Base-by-base conservation (phyloP, 805 yeast species). In the Starmerella etchellsii region DNA sequence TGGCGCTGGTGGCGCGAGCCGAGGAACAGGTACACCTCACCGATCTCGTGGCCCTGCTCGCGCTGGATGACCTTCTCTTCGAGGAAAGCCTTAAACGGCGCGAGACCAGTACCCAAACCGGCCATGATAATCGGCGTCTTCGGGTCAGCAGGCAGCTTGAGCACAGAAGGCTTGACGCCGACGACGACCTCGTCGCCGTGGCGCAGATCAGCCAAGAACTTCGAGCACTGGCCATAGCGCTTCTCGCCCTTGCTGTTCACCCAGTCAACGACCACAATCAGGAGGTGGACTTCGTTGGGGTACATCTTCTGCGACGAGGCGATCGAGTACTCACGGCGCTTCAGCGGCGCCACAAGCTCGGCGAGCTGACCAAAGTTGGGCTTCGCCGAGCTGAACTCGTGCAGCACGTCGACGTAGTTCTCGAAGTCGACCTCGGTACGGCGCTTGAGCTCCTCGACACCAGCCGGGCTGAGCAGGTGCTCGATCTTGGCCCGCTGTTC, bases 191-290 rank as follows among this genome's bases (percentile, higher is more conserved):
- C 95, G 37, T 79, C 70, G 31, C 95, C 96, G 46, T 81, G 69
- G 8, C 64, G 51, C 56, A 88, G 73, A 48, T 83, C 87, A 24
- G 94, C 75, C 52, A 88, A 67, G 62, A 75, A 88, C 63, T 83
- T 83, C 37, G 97, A 88, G 63, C 95, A 83, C 61, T 88, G 97
- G 31, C 97, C 97, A 59, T 63, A 85, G 64, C 96, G 75, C 57
- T 71, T 73, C 61, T 94, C 74, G 39, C 95, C 95, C 60, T 72
- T 70, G 22, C 34, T 30, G 62, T 88, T 95, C 34, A 74, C 68
- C 97, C 97, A 88, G 62, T 87, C 96, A 41, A 88, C 96, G 40
- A 87, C 96, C 46, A 88, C 97, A 60, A 88, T 77, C 60, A 88
- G 71, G 56, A 88, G 66, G 57, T 88, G 96, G 29, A 88, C 84